Evolutionary conservation across 148 eudicot genomes (phyloP).

Genomic region (Chenopodium suecicum): DNA sequence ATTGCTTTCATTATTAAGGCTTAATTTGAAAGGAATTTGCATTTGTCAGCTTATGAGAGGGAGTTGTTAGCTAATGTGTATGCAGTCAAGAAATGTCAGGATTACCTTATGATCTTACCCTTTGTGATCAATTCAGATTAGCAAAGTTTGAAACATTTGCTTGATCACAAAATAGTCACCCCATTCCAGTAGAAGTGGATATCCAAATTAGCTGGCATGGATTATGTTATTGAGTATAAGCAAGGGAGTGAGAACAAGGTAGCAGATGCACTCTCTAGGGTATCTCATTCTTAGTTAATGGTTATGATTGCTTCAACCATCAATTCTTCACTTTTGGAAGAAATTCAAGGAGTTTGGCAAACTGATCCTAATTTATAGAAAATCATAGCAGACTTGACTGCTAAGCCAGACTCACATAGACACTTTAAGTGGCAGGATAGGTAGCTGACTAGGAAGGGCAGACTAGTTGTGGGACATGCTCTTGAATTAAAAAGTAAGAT

Average conservation of each 20-base stretch:
- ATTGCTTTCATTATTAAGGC: slow-evolving; percentile 14
- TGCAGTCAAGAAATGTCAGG: background rate
- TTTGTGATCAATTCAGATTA: slow-evolving; percentile 15
- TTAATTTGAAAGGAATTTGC: background rate
- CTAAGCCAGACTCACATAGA: background rate
- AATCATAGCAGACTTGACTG: background rate
- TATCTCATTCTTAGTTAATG: too few relatives aligned
- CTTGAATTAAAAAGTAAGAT: background rate
- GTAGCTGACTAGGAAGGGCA: background rate
- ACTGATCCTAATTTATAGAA: background rate
- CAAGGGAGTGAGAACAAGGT: background rate
- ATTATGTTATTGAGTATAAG: slow-evolving; percentile 15
- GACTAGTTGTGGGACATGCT: background rate
- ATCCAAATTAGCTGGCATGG: slow-evolving; percentile 4
- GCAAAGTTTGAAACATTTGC: background rate
- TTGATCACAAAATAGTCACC: background rate
- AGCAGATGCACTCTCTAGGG: slow-evolving; percentile 16
- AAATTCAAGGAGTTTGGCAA: background rate
- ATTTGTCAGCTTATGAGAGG: slow-evolving; percentile 3
- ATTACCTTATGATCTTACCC: background rate
- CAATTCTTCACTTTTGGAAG: background rate
- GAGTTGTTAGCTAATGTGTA: background rate
- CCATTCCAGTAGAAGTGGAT: slow-evolving; percentile 8
- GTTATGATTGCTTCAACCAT: too few relatives aligned
- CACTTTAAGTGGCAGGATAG: background rate